A percentile compares a stretch with the other conserved stretches of the same genome.
Conservation (phyloP, 1,139 yeast species). For the Geotrichum restrictum region DNA sequence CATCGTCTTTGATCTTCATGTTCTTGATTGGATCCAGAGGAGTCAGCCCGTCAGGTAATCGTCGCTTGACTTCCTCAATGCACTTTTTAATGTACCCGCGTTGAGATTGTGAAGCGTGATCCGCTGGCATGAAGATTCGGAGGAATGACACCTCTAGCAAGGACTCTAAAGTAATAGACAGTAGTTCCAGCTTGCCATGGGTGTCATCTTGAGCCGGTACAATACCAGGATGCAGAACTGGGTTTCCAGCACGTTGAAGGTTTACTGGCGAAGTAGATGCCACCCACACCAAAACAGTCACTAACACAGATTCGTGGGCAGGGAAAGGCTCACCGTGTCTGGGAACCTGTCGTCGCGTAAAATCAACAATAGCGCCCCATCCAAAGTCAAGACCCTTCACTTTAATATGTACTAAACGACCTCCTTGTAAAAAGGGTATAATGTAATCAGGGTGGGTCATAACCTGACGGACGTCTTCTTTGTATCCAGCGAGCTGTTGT, state of each 20-base stretch:
- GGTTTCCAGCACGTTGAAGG: conserved; percentile 47
- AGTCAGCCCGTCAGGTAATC: conserved; percentile 89
- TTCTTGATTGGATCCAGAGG: conserved; percentile 81
- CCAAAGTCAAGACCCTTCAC: conserved; percentile 64
- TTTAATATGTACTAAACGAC: conserved; percentile 72
- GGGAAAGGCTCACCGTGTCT: conserved; percentile 38
- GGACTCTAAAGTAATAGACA: conserved; percentile 79
- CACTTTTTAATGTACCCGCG: conserved; percentile 73
- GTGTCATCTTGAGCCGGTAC: conserved; percentile 77
- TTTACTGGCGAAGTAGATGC: conserved; percentile 61
- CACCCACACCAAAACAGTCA: conserved; percentile 65
- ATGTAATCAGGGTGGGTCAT: conserved; percentile 91
- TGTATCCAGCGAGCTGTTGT: conserved; percentile 64
- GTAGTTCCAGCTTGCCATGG: conserved; percentile 61
- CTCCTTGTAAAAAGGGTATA: conserved; percentile 79
- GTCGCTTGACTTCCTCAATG: conserved; percentile 68
- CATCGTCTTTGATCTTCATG: conserved; percentile 84
- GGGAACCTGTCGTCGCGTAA: conserved; percentile 54
- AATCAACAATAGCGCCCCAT: conserved; percentile 88
- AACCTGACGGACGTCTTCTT: conserved; percentile 73
- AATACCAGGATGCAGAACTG: conserved; percentile 79
- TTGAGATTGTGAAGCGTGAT: conserved; percentile 65
- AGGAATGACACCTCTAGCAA: conserved; percentile 73
- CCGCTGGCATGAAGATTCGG: conserved; percentile 77
- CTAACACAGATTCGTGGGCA: conserved; percentile 88